Evolutionary conservation across 1,284 basidiomycete genomes (phyloP).

Genomic region (Malassezia sp.): DNA sequence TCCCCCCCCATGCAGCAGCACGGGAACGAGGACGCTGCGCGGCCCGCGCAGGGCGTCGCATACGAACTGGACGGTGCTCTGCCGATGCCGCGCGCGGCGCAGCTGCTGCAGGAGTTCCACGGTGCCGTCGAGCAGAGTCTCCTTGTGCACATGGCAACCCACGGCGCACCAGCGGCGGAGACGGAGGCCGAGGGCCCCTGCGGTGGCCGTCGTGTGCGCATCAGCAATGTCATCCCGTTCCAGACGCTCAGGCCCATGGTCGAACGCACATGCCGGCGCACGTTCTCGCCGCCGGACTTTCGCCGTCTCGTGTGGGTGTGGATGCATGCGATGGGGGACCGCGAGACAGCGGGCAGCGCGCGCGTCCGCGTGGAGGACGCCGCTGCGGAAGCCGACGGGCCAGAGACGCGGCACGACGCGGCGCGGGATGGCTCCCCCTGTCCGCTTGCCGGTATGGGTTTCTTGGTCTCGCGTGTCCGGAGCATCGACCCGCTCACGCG

Average conservation of each 20-base stretch:
- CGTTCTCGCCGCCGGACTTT: conserved; percentile 24
- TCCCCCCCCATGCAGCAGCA: too few relatives aligned
- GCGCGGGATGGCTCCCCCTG: neutral
- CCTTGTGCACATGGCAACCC: conserved; percentile 38
- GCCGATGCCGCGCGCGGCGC: conserved; percentile 24
- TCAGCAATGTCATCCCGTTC: conserved; percentile 35
- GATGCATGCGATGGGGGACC: conserved; percentile 19
- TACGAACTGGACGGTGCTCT: conserved; percentile 8
- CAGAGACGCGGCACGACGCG: too few relatives aligned
- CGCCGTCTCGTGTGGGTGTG: conserved; percentile 29
- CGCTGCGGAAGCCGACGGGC: too few relatives aligned
- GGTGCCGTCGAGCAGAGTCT: conserved; percentile 35
- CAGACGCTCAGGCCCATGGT: conserved; percentile 31
- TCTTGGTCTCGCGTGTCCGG: conserved; percentile 23
- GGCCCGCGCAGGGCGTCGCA: neutral
- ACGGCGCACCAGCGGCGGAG: conserved; percentile 23
- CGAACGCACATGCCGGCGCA: conserved; percentile 29
- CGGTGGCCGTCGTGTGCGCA: conserved; percentile 19
- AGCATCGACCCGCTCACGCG: conserved; percentile 24
- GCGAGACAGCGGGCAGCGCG: neutral
- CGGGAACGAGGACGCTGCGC: neutral
- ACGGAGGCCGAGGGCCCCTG: neutral
- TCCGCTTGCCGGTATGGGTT: conserved; percentile 21
- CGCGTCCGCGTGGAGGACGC: too few relatives aligned
- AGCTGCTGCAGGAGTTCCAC: conserved; percentile 27